Conservation (phyloP, 129 eudicot species). For the Saposhnikovia divaricata region DNA sequence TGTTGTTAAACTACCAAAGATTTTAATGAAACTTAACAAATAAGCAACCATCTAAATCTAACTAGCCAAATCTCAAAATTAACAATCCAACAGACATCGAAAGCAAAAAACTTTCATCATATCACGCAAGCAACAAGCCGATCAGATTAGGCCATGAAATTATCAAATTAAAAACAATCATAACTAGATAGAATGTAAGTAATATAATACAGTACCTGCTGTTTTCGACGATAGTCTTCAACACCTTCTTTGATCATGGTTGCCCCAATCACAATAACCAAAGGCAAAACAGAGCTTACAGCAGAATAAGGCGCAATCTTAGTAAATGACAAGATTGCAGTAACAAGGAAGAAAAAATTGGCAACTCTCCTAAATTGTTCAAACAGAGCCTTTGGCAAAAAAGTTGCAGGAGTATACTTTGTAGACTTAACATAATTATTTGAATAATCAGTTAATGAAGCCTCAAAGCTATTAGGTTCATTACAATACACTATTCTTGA, state of each 20-base stretch:
- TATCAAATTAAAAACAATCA: not conserved
- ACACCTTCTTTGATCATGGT: slow-evolving; percentile 86
- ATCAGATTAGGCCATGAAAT: not conserved
- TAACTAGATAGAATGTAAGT: not conserved
- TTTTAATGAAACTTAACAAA: not conserved
- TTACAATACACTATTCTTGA: slow-evolving; percentile 80
- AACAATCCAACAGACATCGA: not conserved
- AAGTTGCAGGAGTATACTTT: slow-evolving; percentile 65
- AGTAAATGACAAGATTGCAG: slow-evolving; percentile 70
- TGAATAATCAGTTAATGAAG: slow-evolving; percentile 30
- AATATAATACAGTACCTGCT: slow-evolving; percentile 41
- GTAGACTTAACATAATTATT: slow-evolving; percentile 81
- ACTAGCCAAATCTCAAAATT: not conserved
- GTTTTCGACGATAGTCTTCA: slow-evolving; percentile 74
- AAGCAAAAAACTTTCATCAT: not conserved
- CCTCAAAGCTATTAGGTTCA: slow-evolving; percentile 49
- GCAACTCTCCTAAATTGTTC: slow-evolving; percentile 99
- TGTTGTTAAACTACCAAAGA: not conserved
- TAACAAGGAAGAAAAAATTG: slow-evolving; percentile 79
- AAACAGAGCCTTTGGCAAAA: slow-evolving; percentile 81
- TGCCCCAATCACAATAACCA: slow-evolving; percentile 76
- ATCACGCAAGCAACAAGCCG: no score
- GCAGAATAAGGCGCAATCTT: slow-evolving; percentile 73
- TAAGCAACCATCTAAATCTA: not conserved
- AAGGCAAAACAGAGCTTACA: slow-evolving; percentile 67